Evolutionary conservation across 805 yeast genomes (phyloP).

Genomic region (Hanseniaspora lachancei): DNA sequence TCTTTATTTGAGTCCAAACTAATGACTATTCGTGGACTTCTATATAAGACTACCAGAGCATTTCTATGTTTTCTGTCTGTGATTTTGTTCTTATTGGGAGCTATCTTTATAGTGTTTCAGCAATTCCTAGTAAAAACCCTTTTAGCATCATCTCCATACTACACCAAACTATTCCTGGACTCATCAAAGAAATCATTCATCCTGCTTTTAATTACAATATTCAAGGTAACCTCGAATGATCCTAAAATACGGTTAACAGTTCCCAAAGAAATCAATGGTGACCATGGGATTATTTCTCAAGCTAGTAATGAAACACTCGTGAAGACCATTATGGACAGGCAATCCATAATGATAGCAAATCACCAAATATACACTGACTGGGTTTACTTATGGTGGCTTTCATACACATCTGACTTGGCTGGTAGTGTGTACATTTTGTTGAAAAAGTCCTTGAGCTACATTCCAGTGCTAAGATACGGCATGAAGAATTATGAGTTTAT

Average conservation of each 20-base stretch:
- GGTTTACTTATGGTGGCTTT: conserved; percentile 79
- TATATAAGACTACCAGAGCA: conserved; percentile 15
- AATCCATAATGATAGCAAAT: conserved; percentile 63
- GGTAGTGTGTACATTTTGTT: conserved; percentile 59
- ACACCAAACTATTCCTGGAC: conserved; percentile 34
- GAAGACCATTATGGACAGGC: conserved; percentile 30
- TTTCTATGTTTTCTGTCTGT: conserved; percentile 17
- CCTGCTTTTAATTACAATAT: conserved; percentile 37
- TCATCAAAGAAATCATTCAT: conserved; percentile 49
- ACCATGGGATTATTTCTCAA: conserved; percentile 1
- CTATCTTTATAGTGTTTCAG: conserved; percentile 33
- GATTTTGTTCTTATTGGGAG: conserved; percentile 26
- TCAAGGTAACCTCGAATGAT: conserved; percentile 38
- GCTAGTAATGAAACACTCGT: not conserved
- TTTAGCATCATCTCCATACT: conserved; percentile 25
- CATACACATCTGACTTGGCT: conserved; percentile 53
- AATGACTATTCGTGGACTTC: not conserved
- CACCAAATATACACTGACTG: conserved; percentile 93
- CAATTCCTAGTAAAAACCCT: conserved; percentile 33
- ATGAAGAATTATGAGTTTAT: conserved; percentile 69
- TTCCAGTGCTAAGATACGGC: conserved; percentile 77
- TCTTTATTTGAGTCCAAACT: not conserved
- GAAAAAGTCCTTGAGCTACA: conserved; percentile 53
- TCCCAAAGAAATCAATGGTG: conserved; percentile 22
- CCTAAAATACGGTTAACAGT: conserved; percentile 40